Evolutionary conservation across 2,329 filamentous ascomycete genomes (phyloP).

Genomic region (Botryotinia convoluta): DNA sequence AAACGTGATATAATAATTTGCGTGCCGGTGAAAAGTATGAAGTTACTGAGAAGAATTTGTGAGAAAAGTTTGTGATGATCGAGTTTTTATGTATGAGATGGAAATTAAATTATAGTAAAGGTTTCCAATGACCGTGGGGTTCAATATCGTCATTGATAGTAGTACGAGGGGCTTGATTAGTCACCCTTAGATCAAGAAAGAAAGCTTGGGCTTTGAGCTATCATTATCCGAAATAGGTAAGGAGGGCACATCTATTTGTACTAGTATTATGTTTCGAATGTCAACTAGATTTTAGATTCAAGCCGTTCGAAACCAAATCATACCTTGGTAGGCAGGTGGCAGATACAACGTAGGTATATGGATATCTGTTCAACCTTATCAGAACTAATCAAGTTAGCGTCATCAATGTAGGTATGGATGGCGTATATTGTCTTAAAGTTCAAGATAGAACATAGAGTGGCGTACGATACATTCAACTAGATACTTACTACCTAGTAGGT

Average conservation of each 20-base stretch:
- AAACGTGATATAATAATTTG: neutral
- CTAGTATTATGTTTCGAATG: neutral
- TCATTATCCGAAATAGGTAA: neutral
- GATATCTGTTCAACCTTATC: neutral
- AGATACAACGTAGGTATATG: neutral
- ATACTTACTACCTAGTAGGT: neutral
- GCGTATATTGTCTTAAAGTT: neutral
- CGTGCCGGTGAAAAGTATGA: neutral
- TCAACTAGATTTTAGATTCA: neutral
- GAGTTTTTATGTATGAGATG: neutral
- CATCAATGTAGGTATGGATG: neutral
- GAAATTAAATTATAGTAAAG: neutral
- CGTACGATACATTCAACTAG: neutral
- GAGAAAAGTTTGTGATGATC: neutral
- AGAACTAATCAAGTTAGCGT: neutral
- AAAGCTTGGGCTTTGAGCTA: neutral
- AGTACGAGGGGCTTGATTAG: neutral
- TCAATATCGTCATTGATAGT: constrained; percentile 5
- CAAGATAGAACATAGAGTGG: neutral
- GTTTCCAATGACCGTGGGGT: neutral
- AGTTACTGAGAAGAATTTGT: neutral
- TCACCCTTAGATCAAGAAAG: neutral
- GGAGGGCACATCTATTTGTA: neutral
- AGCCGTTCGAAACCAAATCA: neutral
- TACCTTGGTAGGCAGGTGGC: neutral